Conservation (phyloP, 2,329 filamentous ascomycete species). For the Fulvia fulva region DNA sequence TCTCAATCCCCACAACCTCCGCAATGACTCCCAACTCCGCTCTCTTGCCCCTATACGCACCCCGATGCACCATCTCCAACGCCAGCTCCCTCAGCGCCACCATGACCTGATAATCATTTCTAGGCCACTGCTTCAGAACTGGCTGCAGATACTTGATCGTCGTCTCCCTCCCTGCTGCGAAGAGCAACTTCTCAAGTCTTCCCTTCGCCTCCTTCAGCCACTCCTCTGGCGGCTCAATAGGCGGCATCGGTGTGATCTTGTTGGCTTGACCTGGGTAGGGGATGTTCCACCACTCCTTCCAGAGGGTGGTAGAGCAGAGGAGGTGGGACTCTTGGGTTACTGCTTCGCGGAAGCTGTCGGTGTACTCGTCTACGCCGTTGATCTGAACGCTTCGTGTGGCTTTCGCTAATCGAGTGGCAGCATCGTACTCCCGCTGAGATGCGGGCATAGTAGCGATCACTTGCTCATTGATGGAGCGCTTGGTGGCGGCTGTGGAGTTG, state of each 20-base stretch:
- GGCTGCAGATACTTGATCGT: slow-evolving; percentile 9
- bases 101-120: slow-evolving; percentile 10
- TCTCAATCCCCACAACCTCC: slow-evolving; percentile 19
- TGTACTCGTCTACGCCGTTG: background rate
- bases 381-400: background rate
- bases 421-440: background rate
- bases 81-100: slow-evolving; percentile 14
- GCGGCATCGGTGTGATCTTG: no score
- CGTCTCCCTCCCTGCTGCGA: slow-evolving; percentile 9
- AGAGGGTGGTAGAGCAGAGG: slow-evolving; percentile 16
- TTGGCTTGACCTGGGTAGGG: slow-evolving; percentile 1
- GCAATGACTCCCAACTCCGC: slow-evolving; percentile 13
- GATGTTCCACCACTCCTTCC: slow-evolving; percentile 15
- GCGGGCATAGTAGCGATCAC: background rate
- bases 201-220: slow-evolving; percentile 15
- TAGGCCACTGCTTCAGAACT: slow-evolving; percentile 8
- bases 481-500: background rate
- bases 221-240: slow-evolving; percentile 3
- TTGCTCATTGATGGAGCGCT: background rate
- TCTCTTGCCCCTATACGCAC: slow-evolving; percentile 10
- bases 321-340: slow-evolving; percentile 3
- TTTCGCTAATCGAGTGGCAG: background rate
- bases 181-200: slow-evolving; percentile 12
- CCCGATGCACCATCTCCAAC: slow-evolving; percentile 4
- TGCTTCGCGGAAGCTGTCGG: slow-evolving; percentile 8